Evolutionary conservation across 148 eudicot species (phyloP).

Genomic region (Rhododendron griersonianum): DNA sequence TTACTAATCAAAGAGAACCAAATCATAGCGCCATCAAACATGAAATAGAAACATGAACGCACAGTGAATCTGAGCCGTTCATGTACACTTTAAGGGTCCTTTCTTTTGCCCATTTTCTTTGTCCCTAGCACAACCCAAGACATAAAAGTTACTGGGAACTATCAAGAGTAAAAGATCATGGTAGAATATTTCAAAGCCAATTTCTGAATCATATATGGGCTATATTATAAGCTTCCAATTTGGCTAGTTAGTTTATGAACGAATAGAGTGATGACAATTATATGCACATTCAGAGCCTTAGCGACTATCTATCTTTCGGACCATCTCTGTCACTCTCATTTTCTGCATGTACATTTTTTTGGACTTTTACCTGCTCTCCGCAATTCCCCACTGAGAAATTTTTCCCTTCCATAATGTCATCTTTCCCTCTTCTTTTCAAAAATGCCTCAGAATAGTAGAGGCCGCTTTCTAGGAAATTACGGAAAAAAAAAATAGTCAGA

Average conservation of each 20-base stretch:
- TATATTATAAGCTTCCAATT: not conserved
- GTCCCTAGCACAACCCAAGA: not conserved
- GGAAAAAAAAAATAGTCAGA: not conserved
- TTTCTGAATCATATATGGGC: not conserved
- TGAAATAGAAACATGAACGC: not conserved
- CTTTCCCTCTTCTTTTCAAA: not conserved
- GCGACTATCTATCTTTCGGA: not conserved
- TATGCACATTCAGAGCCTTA: not conserved
- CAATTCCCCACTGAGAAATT: not conserved
- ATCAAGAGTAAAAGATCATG: not conserved
- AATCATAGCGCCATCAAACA: not conserved
- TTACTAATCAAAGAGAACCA: not conserved
- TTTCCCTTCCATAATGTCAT: not conserved
- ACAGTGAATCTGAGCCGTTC: not conserved
- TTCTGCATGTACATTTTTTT: constrained; percentile 5
- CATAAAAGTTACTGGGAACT: not conserved
- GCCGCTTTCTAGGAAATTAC: not conserved
- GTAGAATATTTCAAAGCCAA: not conserved
- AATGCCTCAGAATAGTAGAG: not conserved
- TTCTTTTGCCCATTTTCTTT: too few relatives aligned
- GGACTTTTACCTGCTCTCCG: not conserved
- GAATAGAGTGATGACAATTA: not conserved
- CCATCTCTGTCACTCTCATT: not conserved
- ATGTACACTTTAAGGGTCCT: too few relatives aligned
- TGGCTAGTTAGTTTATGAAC: not conserved